These are phyloP conservation scores for Dendrocalamus latiflorus DNA, from an alignment of 202 grass and related monocot genomes.

Conservation along the genomic window DNA sequence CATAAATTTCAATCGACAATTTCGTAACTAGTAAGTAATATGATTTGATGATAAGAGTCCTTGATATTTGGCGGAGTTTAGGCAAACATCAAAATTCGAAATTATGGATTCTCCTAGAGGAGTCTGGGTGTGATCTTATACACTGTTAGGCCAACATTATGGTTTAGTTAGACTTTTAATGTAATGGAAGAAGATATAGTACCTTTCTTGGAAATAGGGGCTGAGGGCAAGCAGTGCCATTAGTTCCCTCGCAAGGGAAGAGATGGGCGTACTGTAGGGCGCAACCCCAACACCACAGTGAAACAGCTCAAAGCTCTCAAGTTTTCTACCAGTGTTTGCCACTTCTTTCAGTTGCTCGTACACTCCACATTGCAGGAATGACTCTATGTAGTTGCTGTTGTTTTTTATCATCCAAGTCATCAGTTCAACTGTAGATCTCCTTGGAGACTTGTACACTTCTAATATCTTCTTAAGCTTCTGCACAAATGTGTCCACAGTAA, in stretches of 20 bases:
- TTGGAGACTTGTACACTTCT: neutral
- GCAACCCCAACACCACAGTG: neutral
- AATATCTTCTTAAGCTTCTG: constrained; percentile 18
- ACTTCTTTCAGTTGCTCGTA: neutral
- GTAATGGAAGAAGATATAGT: neutral
- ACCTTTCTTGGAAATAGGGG: constrained; percentile 12
- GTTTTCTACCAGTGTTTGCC: neutral
- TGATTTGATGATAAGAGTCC: neutral
- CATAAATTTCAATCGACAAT: neutral
- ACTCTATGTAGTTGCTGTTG: neutral
- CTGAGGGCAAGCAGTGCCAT: neutral
- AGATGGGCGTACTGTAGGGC: neutral
- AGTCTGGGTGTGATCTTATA: neutral
- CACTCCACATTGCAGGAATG: neutral
- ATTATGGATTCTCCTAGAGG: neutral
- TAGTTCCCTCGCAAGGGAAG: neutral
- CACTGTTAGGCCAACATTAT: neutral
- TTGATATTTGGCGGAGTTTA: neutral
- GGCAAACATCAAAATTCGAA: neutral
- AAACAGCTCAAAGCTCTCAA: constrained; percentile 20
- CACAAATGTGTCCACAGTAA: neutral
- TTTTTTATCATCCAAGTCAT: constrained; percentile 1
- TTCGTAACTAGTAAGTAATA: neutral
- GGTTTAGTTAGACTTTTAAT: neutral
- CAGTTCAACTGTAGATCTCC: neutral